Evolutionary conservation across 2,329 filamentous ascomycete species (phyloP).

Genomic region (Aspergillus sp.): DNA sequence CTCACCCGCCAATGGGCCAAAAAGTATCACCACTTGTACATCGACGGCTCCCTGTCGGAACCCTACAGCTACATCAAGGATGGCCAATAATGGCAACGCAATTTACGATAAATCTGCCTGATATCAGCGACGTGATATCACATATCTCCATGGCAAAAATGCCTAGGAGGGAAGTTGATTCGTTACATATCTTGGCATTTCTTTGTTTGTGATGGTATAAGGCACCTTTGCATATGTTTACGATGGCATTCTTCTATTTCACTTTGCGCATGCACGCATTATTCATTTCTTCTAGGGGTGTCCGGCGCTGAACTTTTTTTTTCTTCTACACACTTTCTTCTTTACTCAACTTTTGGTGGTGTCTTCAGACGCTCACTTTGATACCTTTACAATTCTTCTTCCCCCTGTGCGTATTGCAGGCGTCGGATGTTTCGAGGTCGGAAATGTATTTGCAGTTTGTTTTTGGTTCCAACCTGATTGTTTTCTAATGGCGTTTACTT

Average conservation of each 20-base stretch:
- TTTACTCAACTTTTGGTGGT: conserved; percentile 14
- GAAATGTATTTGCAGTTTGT: conserved; percentile 15
- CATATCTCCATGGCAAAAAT: conserved; percentile 13
- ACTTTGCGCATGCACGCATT: conserved; percentile 31
- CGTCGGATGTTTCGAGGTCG: conserved; percentile 21
- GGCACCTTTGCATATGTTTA: conserved; percentile 38
- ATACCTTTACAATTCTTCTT: conserved; percentile 24
- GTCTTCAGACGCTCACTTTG: conserved; percentile 21
- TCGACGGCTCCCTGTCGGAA: conserved; percentile 27
- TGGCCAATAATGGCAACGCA: conserved; percentile 22
- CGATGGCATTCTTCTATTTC: conserved; percentile 29
- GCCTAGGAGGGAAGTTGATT: conserved; percentile 18
- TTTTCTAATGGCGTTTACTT: conserved; percentile 10
- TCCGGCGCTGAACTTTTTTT: conserved; percentile 27
- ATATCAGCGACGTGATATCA: conserved; percentile 13
- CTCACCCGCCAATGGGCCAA: conserved; percentile 91
- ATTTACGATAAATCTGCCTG: conserved; percentile 20
- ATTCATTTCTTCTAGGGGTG: conserved; percentile 26
- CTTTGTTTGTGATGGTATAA: conserved; percentile 38
- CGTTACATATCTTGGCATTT: conserved; percentile 37
- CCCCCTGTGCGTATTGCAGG: conserved; percentile 19
- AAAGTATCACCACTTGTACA: conserved; percentile 53
- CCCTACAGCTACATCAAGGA: conserved; percentile 29
- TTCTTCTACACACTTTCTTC: conserved; percentile 12
- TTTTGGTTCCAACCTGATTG: conserved; percentile 20